A percentile compares a stretch with the other conserved stretches of the same genome.
These are phyloP conservation scores for Saraca asoca DNA, from an alignment of 331 rosid genomes.

Conservation along the genomic window DNA sequence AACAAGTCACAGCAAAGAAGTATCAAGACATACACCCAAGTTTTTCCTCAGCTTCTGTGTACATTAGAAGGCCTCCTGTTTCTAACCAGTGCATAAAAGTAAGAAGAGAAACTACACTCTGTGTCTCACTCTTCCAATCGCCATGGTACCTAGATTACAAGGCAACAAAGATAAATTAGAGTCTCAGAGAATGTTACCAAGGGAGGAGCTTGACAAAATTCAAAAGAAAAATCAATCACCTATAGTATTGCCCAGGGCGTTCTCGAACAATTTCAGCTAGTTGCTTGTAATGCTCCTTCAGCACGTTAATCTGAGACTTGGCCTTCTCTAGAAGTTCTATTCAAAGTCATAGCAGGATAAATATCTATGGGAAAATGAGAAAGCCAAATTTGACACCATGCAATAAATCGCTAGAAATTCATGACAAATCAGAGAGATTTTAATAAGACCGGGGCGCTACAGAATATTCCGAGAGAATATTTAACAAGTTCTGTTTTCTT, in stretches of 20 bases:
- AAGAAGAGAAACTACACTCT: conserved; percentile 73
- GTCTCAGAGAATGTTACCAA: background rate
- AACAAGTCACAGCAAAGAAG: conserved; percentile 8
- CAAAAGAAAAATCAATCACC: conserved; percentile 42
- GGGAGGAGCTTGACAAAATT: background rate
- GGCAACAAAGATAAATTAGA: conserved; percentile 12
- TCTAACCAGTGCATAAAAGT: conserved; percentile 92
- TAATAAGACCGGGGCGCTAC: background rate
- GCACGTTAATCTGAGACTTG: conserved; percentile 57
- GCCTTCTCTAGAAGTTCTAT: conserved; percentile 83
- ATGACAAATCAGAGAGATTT: no score
- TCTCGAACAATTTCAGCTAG: conserved; percentile 70
- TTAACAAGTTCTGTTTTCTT: background rate
- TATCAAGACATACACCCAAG: conserved; percentile 69
- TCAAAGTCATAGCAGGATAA: background rate
- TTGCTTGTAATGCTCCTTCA: conserved; percentile 71
- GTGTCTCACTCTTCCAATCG: conserved; percentile 94
- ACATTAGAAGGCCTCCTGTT: conserved; percentile 76
- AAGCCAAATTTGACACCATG: conserved; percentile 2
- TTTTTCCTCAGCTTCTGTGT: conserved; percentile 70
- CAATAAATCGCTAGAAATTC: background rate
- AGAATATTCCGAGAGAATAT: background rate
- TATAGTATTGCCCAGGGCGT: conserved; percentile 64
- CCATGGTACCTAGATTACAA: conserved; percentile 69
- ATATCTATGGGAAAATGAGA: background rate